These are phyloP conservation scores for Diaporthe velutina DNA, from an alignment of 2,329 filamentous ascomycete species.

Conservation along the genomic window DNA sequence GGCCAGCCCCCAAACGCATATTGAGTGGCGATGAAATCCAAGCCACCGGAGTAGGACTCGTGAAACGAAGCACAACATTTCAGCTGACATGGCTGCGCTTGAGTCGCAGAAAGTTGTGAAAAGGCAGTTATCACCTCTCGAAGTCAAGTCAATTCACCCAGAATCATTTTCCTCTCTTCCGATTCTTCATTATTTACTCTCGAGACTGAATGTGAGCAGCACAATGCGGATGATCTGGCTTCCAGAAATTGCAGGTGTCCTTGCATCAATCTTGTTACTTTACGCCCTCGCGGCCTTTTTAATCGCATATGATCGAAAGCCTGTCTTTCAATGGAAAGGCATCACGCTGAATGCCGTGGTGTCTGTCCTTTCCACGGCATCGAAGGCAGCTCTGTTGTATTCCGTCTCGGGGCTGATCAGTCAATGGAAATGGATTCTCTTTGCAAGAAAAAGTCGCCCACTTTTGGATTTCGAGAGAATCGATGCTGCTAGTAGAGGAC, in stretches of 20 bases:
- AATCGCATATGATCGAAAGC: not conserved
- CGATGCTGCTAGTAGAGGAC: slow-evolving; percentile 7
- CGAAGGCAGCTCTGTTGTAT: slow-evolving; percentile 19
- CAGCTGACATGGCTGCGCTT: not conserved
- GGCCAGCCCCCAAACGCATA: not conserved
- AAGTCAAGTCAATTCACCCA: no score
- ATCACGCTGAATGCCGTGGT: slow-evolving; percentile 31
- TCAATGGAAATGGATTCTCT: slow-evolving; percentile 36
- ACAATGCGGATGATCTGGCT: not conserved
- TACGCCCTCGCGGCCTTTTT: not conserved
- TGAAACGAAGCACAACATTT: not conserved
- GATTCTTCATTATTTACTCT: no score
- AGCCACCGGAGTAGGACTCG: not conserved
- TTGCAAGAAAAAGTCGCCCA: not conserved
- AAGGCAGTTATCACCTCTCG: not conserved
- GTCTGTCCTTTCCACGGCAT: slow-evolving; percentile 16
- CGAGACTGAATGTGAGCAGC: no score
- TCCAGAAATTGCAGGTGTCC: not conserved
- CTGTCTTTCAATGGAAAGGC: slow-evolving; percentile 11
- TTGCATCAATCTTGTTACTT: not conserved
- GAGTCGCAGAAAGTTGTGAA: not conserved
- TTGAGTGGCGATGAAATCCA: no score
- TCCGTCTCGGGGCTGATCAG: slow-evolving; percentile 17
- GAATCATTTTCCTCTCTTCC: not conserved
- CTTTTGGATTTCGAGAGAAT: slow-evolving; percentile 31